These are phyloP conservation scores for Saccharomycodes ludwigii DNA, from an alignment of 805 yeast genomes.

Conservation along the genomic window DNA sequence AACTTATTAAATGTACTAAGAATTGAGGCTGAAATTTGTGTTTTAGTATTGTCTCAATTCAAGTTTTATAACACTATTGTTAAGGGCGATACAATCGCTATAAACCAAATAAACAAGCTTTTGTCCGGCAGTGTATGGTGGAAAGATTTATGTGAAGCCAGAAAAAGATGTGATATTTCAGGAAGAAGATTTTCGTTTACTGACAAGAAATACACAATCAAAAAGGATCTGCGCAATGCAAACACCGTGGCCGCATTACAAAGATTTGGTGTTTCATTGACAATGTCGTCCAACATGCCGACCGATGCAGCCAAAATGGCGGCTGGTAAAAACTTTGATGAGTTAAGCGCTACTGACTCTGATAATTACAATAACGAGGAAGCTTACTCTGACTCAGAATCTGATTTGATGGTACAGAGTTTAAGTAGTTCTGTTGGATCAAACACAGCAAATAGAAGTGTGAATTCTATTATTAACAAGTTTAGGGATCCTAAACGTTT, in stretches of 20 bases:
- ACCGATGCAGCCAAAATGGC: conserved; percentile 20
- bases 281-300: conserved; percentile 55
- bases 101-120: conserved; percentile 35
- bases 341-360: conserved; percentile 9
- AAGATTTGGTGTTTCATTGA: conserved; percentile 64
- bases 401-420: too few species aligned
- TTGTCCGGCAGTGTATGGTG: conserved; percentile 77
- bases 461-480: background rate
- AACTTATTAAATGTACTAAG: conserved; percentile 64
- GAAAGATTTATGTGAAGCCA: conserved; percentile 50
- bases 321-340: conserved; percentile 12
- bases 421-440: too few species aligned
- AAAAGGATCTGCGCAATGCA: conserved; percentile 24
- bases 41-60: conserved; percentile 50
- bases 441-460: background rate
- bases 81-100: conserved; percentile 41
- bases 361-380: conserved; percentile 14
- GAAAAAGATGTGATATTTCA: conserved; percentile 24
- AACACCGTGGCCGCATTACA: conserved; percentile 29
- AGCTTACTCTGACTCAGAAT: conserved; percentile 11
- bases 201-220: conserved; percentile 28
- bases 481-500: too few species aligned
- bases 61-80: conserved; percentile 63
- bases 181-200: conserved; percentile 23
- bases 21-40: conserved; percentile 71